A percentile compares a stretch with the other conserved stretches of the same genome.
Conservation (phyloP, 2,329 filamentous ascomycete genomes). For the Claviceps sp. region DNA sequence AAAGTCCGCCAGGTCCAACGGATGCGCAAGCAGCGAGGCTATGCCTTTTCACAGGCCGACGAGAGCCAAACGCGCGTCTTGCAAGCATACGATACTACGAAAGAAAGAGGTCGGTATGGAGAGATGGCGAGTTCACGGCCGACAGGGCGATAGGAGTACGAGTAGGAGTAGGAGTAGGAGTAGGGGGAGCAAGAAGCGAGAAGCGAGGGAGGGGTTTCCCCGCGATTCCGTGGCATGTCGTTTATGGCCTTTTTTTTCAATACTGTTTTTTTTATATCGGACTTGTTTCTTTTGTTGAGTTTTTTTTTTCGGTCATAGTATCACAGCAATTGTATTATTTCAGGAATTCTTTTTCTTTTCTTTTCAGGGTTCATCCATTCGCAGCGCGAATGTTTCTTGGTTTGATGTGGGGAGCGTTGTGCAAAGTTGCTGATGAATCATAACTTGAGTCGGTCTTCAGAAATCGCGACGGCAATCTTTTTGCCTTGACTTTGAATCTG, state of each 20-base stretch:
- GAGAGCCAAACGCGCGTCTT: constrained; percentile 90
- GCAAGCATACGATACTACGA: constrained; percentile 95
- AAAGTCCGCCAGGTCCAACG: constrained; percentile 97
- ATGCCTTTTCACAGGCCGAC: constrained; percentile 95
- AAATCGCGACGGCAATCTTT: too few species aligned
- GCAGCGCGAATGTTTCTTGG: too few species aligned
- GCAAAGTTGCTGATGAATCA: too few species aligned
- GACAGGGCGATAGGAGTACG: constrained; percentile 9
- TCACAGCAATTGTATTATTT: constrained; percentile 1
- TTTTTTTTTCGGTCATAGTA: background rate
- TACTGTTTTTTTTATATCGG: background rate
- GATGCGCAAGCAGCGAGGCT: constrained; percentile 98
- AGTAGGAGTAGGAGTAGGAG: background rate
- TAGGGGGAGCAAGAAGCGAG: too few species aligned
- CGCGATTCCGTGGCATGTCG: too few species aligned
- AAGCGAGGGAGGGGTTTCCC: background rate
- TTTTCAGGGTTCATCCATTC: background rate
- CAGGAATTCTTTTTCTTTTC: background rate
- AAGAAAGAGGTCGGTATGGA: constrained; percentile 79
- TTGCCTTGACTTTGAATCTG: too few species aligned
- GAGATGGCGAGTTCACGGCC: constrained; percentile 61
- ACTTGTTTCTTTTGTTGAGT: background rate
- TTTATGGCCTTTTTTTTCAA: background rate
- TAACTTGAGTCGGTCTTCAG: too few species aligned
- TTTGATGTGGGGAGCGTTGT: too few species aligned